Conservation (phyloP, 1,139 yeast species). For the Kodamaea fungicola region DNA sequence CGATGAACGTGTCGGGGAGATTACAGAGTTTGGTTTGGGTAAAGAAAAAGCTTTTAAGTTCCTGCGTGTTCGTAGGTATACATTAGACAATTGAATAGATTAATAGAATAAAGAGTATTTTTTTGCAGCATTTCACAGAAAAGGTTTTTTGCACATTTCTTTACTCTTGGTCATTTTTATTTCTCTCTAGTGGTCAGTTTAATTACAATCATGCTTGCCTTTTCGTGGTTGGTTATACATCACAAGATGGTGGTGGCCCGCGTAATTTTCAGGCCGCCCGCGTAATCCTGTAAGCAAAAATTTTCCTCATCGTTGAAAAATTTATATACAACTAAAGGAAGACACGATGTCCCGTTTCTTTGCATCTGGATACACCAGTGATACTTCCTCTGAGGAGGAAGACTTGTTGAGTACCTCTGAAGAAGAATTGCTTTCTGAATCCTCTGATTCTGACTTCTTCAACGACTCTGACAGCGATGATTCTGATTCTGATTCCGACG, state of each 20-base stretch:
- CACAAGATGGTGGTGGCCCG: background rate
- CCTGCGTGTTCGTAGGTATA: conserved; percentile 55
- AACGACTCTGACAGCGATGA: conserved; percentile 26
- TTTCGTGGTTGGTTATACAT: background rate
- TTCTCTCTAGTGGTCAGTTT: no score
- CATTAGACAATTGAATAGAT: conserved; percentile 13
- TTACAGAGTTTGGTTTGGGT: conserved; percentile 51
- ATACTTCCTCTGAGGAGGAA: conserved; percentile 75
- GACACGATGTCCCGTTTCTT: conserved; percentile 69
- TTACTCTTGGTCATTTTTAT: no score
- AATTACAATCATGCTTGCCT: background rate
- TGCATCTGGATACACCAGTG: conserved; percentile 59
- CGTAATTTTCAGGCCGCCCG: background rate
- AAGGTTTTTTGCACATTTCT: no score
- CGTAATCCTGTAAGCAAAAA: conserved; percentile 4
- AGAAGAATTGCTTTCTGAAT: conserved; percentile 51
- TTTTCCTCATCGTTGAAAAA: conserved; percentile 16
- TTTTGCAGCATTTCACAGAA: no score
- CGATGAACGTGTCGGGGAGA: conserved; percentile 48
- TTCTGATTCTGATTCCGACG: conserved; percentile 40
- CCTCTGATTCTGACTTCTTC: conserved; percentile 37
- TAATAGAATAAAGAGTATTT: no score
- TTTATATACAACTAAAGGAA: conserved; percentile 4
- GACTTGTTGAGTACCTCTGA: conserved; percentile 68
- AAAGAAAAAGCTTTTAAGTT: conserved; percentile 79